phyloP scores from a whole-genome alignment of 179 eudicot species.

The Actinidia chinensis region DNA sequence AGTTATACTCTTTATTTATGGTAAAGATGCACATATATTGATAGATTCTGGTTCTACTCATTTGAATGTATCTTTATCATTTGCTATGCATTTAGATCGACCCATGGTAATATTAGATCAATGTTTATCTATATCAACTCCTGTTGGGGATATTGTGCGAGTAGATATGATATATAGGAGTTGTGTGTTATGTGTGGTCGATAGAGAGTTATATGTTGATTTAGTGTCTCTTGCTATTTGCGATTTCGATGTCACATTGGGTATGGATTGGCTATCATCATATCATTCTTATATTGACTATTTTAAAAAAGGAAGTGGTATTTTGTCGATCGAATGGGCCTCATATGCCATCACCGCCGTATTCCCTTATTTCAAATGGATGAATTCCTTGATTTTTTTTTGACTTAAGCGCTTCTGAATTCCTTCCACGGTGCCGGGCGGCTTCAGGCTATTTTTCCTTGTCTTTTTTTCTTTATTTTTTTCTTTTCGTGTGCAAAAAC shows the following conservation, averaged over 20 bases:
- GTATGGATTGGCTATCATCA: background rate
- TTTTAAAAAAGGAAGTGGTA: background rate
- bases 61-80: background rate
- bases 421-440: no score
- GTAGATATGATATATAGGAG: background rate
- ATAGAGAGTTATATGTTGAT: background rate
- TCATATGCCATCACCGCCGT: no score
- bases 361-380: no score
- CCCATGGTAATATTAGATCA: background rate
- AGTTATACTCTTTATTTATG: background rate
- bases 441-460: no score
- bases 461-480: no score
- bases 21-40: background rate
- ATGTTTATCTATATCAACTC: background rate
- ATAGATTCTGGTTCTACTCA: background rate
- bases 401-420: no score
- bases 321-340: no score
- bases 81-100: background rate
- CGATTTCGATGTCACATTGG: background rate
- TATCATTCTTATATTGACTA: background rate
- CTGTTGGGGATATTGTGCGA: background rate
- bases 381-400: no score
- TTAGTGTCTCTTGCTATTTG: background rate
- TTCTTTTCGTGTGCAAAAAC: no score
- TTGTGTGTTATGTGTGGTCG: background rate